Evolutionary conservation across 805 yeast genomes (phyloP), one percentile per base, ranked within the genome.

Genomic region (Zygosaccharomyces pseudorouxii): DNA sequence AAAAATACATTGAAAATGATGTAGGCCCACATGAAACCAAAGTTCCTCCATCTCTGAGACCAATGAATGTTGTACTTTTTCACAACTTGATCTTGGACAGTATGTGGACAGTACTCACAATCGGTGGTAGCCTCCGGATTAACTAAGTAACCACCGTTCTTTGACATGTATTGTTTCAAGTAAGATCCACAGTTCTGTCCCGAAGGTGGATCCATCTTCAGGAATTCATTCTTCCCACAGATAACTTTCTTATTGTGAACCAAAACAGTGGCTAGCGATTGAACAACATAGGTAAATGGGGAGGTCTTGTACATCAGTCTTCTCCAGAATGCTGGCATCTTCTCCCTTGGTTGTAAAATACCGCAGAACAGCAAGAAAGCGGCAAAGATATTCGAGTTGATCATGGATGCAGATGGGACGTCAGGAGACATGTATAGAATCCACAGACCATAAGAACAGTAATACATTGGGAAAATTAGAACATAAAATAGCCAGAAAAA

Each of bases 1-100:
- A 69, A 71, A 45, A 49, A 40, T 27, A 70, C 54, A 57, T 75
- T 74, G 64, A 75, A 69, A 27, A 61, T 44, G 45, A 74, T 70
- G 62, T 61, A 75, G 20, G 65, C 74, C 69, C 71, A 69, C 65
- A 77, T 70, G 55, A 81, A 72, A 57, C 87, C 87, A 55, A 73
- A 73, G 60, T 82, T 78, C 74, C 86, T 79, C 86, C 87, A 80
- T 70, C 82, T 78, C 57, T 77, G 70, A n/a, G 55, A 47, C 65
- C 71, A 73, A 23, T 54, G 54, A 43, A 73, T 67, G 47, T 67
- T 63, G 53, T 67, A 77, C 65, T 63, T 52, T 0, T 54, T 67
- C 67, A 89, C 77, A 65, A 72, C 89, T 4, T 70, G 73, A 63
- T 87, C 80, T 22, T 92, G 86, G 16, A 64, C 56, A 11, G 68